Evolutionary conservation across 2,329 filamentous ascomycete species (phyloP).

Genomic region (Decorospora gaudefroyi): DNA sequence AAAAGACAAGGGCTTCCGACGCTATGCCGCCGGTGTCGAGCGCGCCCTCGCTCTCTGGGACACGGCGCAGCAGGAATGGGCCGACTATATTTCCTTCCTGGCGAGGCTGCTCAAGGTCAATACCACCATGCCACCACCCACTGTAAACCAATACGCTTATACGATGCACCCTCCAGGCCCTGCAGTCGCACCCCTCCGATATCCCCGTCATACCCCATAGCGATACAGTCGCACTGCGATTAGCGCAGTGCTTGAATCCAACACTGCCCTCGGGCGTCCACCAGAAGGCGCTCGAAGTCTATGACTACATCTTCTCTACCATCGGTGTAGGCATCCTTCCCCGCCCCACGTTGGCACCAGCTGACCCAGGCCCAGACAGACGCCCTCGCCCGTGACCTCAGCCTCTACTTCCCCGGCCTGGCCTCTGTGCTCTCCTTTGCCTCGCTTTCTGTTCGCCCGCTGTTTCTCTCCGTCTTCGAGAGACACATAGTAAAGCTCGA

Average conservation of each 20-base stretch:
- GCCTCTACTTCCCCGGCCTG: conserved; percentile 86
- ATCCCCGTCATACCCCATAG: conserved; percentile 79
- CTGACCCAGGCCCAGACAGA: conserved; percentile 58
- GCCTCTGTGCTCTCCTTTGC: conserved; percentile 91
- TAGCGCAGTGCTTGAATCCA: conserved; percentile 94
- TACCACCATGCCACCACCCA: conserved; percentile 18
- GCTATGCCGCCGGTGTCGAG: conserved; percentile 88
- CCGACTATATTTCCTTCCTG: conserved; percentile 97
- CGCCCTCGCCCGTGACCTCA: conserved; percentile 77
- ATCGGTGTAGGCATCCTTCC: conserved; percentile 64
- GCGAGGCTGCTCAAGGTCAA: conserved; percentile 84
- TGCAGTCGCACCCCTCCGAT: conserved; percentile 80
- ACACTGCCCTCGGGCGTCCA: conserved; percentile 93
- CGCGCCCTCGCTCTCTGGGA: conserved; percentile 88
- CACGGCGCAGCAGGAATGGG: conserved; percentile 94
- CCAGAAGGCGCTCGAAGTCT: conserved; percentile 95
- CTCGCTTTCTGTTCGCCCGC: conserved; percentile 83
- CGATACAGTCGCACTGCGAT: conserved; percentile 79
- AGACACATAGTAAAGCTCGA: conserved; percentile 75
- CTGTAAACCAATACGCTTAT: conserved; percentile 32
- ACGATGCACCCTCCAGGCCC: conserved; percentile 60
- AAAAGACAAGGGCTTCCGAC: conserved; percentile 73
- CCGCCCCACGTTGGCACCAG: conserved; percentile 13
- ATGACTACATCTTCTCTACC: conserved; percentile 82
- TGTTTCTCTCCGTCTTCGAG: conserved; percentile 84